Evolutionary conservation across 345 rosid species (phyloP).

Genomic region (Mercurialis annua): DNA sequence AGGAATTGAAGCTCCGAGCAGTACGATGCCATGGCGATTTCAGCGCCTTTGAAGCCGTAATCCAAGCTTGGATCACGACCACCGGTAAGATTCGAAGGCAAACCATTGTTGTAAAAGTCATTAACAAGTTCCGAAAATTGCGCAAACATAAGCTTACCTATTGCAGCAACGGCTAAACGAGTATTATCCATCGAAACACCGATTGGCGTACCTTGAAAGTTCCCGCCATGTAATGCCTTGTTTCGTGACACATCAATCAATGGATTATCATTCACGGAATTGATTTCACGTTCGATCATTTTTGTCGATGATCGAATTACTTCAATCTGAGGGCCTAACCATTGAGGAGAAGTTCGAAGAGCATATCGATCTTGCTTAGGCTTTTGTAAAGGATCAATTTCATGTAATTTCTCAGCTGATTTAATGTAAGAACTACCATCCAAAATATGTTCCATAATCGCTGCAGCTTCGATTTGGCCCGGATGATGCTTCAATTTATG

Average conservation of each 20-base stretch:
- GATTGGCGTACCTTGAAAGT: constrained; percentile 36
- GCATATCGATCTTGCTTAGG: constrained; percentile 35
- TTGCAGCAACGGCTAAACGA: constrained; percentile 29
- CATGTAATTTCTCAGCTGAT: constrained; percentile 27
- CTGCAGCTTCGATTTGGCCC: constrained; percentile 36
- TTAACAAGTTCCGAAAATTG: constrained; percentile 35
- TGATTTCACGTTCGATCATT: constrained; percentile 34
- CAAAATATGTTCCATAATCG: constrained; percentile 36
- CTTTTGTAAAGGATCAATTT: constrained; percentile 31
- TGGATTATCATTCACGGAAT: constrained; percentile 36
- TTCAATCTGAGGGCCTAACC: constrained; percentile 34
- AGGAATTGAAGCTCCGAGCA: constrained; percentile 37
- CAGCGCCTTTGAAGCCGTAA: constrained; percentile 37
- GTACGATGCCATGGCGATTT: constrained; percentile 39
- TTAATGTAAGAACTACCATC: constrained; percentile 30
- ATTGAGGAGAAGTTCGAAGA: constrained; percentile 31
- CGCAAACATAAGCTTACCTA: constrained; percentile 34
- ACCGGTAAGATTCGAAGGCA: constrained; percentile 35
- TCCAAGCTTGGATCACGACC: constrained; percentile 36
- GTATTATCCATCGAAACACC: constrained; percentile 38
- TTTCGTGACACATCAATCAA: constrained; percentile 31
- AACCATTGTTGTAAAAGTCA: constrained; percentile 31
- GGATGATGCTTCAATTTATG: constrained; percentile 37
- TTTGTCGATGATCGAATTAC: constrained; percentile 30
- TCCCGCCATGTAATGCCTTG: constrained; percentile 31